phyloP scores from a whole-genome alignment of 495 filamentous ascomycete genomes.

The Penicillium samsonianum region DNA sequence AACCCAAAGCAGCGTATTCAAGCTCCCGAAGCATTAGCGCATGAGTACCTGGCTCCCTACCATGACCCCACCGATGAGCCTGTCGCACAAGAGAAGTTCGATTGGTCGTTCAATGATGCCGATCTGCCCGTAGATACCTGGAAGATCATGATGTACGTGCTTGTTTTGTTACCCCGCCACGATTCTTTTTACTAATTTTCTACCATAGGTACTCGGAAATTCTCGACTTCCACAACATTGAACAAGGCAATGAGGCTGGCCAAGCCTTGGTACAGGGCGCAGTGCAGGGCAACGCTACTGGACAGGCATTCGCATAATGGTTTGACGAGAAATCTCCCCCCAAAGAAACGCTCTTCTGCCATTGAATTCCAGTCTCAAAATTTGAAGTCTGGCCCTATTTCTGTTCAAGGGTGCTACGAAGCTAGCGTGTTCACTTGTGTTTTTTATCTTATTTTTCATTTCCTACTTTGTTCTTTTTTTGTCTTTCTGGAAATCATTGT shows the following conservation, averaged over 20 bases:
- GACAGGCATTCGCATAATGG: constrained; percentile 37
- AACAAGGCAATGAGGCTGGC: constrained; percentile 53
- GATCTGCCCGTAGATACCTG: constrained; percentile 98
- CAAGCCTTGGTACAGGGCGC: constrained; percentile 40
- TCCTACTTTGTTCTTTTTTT: constrained; percentile 14
- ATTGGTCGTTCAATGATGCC: constrained; percentile 99
- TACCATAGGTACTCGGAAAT: constrained; percentile 92
- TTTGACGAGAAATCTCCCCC: neutral
- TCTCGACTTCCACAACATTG: constrained; percentile 96
- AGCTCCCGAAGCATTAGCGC: constrained; percentile 79
- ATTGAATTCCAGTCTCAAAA: constrained; percentile 10
- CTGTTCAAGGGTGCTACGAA: constrained; percentile 18
- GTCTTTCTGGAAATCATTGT: constrained; percentile 27
- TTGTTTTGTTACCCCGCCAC: neutral
- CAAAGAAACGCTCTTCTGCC: neutral
- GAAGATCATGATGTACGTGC: constrained; percentile 97
- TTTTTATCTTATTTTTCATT: constrained; percentile 10
- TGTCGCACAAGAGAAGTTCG: constrained; percentile 94
- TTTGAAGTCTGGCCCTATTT: constrained; percentile 10
- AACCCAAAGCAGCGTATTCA: constrained; percentile 90
- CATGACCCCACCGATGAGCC: constrained; percentile 97
- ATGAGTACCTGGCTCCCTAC: constrained; percentile 94
- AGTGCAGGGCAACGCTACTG: constrained; percentile 30
- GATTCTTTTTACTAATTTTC: constrained; percentile 20
- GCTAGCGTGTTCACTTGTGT: constrained; percentile 17